These are phyloP conservation scores for Auriculariales sp. DNA, from an alignment of 768 basidiomycete species.

Conservation along the genomic window DNA sequence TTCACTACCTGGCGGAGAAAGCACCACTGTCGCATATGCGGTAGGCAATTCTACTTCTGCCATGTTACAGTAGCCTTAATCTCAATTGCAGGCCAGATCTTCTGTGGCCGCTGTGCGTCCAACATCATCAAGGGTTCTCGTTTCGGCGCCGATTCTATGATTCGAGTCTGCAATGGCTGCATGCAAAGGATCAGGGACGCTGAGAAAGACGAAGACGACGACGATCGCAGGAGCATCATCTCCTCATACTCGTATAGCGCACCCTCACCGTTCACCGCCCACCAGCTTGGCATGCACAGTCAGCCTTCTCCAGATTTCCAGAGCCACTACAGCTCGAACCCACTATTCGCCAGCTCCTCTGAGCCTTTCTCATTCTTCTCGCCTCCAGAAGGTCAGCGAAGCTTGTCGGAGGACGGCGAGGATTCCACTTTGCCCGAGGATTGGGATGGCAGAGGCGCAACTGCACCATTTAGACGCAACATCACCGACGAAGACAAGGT, in stretches of 20 bases:
- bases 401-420: constrained; percentile 29
- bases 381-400: constrained; percentile 39
- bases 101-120: constrained; percentile 92
- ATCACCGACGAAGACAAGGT: constrained; percentile 63
- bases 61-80: background rate
- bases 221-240: constrained; percentile 60
- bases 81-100: constrained; percentile 68
- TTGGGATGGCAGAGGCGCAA: constrained; percentile 27
- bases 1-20: constrained; percentile 92
- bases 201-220: constrained; percentile 78
- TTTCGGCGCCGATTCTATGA: constrained; percentile 89
- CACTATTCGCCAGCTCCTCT: constrained; percentile 64
- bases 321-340: constrained; percentile 79
- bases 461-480: constrained; percentile 64
- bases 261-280: constrained; percentile 58
- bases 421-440: constrained; percentile 32
- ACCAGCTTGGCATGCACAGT: constrained; percentile 48
- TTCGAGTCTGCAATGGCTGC: constrained; percentile 91
- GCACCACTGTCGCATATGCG: constrained; percentile 96
- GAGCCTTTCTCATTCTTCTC: constrained; percentile 49
- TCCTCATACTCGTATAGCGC: constrained; percentile 31
- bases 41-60: constrained; percentile 24
- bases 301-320: constrained; percentile 30
- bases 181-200: constrained; percentile 82
- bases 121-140: constrained; percentile 90